These are phyloP conservation scores for Rhizopogon salebrosus DNA, from an alignment of 768 basidiomycete genomes.

Conservation along the genomic window DNA sequence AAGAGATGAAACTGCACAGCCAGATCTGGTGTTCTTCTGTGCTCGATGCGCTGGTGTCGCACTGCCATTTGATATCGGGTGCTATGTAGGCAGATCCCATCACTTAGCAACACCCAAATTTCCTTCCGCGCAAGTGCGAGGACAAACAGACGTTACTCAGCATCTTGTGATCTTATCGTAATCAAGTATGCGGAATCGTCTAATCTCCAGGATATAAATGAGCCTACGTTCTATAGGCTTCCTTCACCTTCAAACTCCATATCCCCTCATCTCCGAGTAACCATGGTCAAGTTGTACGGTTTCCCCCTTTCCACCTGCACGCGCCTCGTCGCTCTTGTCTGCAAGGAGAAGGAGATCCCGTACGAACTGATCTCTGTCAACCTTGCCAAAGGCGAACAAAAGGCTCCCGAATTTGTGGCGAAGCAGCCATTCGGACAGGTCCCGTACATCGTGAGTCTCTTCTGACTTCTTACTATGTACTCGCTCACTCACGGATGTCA, in stretches of 20 bases:
- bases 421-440: conserved; percentile 58
- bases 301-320: conserved; percentile 39
- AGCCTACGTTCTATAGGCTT: neutral
- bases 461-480: too few relatives aligned
- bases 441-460: conserved; percentile 37
- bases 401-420: conserved; percentile 34
- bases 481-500: too few relatives aligned
- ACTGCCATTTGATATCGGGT: too few relatives aligned
- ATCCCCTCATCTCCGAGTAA: neutral
- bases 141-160: neutral
- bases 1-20: too few relatives aligned
- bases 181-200: neutral
- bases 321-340: conserved; percentile 43
- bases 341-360: conserved; percentile 52
- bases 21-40: too few relatives aligned
- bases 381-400: conserved; percentile 40
- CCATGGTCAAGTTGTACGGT: conserved; percentile 35
- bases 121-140: neutral
- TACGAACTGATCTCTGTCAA: conserved; percentile 47
- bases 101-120: neutral
- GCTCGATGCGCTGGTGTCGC: too few relatives aligned
- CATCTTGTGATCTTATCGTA: neutral
- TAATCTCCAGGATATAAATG: neutral
- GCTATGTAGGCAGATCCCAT: too few relatives aligned
- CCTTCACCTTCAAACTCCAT: neutral